Evolutionary conservation across 352 stramenopile species (phyloP), one percentile per base, ranked within the genome.

Genomic region (Phytophthora megakarya): DNA sequence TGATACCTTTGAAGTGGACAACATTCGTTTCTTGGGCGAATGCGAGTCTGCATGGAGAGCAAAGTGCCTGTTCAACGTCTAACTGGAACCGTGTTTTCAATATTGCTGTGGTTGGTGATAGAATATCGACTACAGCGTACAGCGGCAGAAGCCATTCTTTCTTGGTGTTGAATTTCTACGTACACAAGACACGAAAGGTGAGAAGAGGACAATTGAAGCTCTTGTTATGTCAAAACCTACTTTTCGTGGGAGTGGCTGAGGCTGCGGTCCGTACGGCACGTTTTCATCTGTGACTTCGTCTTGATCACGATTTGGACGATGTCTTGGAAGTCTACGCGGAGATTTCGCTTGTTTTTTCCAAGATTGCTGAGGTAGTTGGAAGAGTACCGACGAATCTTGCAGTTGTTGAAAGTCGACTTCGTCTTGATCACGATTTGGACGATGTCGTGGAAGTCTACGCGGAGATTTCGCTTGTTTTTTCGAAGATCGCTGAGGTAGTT

Each of bases 111-210:
- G 55, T 73, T 0, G 59, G 21, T 7, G 73, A 75, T n/a, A 22
- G 30, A 22, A 88, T 44, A 0, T 70, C 54, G n/a, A 76, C 64
- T 0, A 55, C 58, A 12, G 79, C 75, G 37, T 87, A 90, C 12
- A 90, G 51, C 1, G 83, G 80, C 18, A 57, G 21, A 22, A 92
- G 40, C 35, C 77, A 90, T 32, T 90, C 83, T 6, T 53, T 72
- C 1, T 76, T 73, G 7, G 49, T 59, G 22, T 75, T 61, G 49
- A 90, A 92, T 60, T 63, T 64, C 74, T 81, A 45, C 35, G 11
- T 23, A 55, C 33, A 55, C 3, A 13, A 46, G 8, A 7, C 38
- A 33, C 33, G 13, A 44, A 16, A 23, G 38, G 25, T 65, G 33
- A 61, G 46, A 26, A 32, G 11, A 55, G 13, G 23, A 19, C 5